Percentiles rank a stretch among this genome's conserved stretches.
Conservation (phyloP, 169 alveolate species). For the Plasmodium relictum region DNA sequence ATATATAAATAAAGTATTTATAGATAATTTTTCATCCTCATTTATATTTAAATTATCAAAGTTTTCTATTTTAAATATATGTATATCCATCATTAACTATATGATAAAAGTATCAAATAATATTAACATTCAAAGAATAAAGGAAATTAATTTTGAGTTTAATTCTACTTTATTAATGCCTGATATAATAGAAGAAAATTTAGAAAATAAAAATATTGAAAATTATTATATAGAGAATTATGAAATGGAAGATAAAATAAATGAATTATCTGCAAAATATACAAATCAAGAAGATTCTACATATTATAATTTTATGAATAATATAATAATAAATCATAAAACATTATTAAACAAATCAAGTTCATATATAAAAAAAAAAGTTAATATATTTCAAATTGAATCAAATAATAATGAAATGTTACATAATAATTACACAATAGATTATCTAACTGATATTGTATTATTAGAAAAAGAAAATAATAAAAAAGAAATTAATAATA, state of each 20-base stretch:
- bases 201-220: too few species aligned
- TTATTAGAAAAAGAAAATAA: conserved; percentile 26
- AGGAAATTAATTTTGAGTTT: conserved; percentile 3
- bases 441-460: conserved; percentile 35
- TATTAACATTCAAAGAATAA: conserved; percentile 10
- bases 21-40: conserved; percentile 40
- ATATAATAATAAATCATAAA: conserved; percentile 57
- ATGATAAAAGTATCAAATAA: conserved; percentile 10
- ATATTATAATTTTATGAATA: conserved; percentile 36
- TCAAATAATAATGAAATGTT: neutral
- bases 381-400: conserved; percentile 37
- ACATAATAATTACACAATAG: conserved; percentile 5
- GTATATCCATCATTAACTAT: conserved; percentile 32
- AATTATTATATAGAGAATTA: too few species aligned
- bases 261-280: too few species aligned
- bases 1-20: conserved; percentile 51
- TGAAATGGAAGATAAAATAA: too few species aligned
- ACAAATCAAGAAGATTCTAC: too few species aligned
- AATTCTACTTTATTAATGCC: neutral
- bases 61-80: conserved; percentile 10
- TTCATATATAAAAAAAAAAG: conserved; percentile 3
- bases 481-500: neutral
- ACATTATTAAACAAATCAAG: conserved; percentile 12
- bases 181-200: neutral
- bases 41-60: conserved; percentile 42